These are phyloP conservation scores for Aspergillus vadensis DNA, from an alignment of 2,329 filamentous ascomycete species.

Conservation along the genomic window DNA sequence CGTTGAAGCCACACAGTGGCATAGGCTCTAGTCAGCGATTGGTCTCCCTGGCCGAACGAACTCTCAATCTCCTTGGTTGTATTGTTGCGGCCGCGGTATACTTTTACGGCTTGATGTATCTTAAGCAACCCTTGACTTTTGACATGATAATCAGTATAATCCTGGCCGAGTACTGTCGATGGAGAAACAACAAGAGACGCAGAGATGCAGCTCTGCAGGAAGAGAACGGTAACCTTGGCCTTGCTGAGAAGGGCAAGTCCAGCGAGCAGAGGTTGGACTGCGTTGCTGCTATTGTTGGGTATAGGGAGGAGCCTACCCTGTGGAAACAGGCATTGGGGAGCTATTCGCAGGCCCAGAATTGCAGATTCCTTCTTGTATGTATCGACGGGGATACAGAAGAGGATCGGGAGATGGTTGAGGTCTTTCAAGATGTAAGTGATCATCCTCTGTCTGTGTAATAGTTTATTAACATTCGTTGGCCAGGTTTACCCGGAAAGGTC, in stretches of 20 bases:
- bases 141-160: conserved; percentile 33
- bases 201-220: conserved; percentile 19
- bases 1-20: neutral
- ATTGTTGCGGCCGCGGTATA: conserved; percentile 26
- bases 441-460: neutral
- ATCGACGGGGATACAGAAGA: conserved; percentile 33
- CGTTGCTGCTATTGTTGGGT: conserved; percentile 34
- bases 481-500: conserved; percentile 28
- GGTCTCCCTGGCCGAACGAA: conserved; percentile 25
- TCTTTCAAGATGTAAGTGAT: conserved; percentile 21
- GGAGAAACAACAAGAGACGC: conserved; percentile 26
- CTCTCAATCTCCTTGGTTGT: conserved; percentile 32
- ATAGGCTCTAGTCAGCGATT: neutral
- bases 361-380: conserved; percentile 31
- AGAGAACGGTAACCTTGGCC: conserved; percentile 15
- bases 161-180: conserved; percentile 31
- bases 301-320: conserved; percentile 33
- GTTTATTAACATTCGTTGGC: neutral
- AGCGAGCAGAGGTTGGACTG: conserved; percentile 22
- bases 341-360: conserved; percentile 28
- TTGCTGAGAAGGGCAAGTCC: neutral
- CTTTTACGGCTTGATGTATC: conserved; percentile 24
- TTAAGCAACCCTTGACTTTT: conserved; percentile 28
- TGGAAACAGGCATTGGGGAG: conserved; percentile 32
- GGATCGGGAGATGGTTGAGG: conserved; percentile 33